phyloP scores from a whole-genome alignment of 176 grass and related monocot genomes.

The Saccharum officinarum region DNA sequence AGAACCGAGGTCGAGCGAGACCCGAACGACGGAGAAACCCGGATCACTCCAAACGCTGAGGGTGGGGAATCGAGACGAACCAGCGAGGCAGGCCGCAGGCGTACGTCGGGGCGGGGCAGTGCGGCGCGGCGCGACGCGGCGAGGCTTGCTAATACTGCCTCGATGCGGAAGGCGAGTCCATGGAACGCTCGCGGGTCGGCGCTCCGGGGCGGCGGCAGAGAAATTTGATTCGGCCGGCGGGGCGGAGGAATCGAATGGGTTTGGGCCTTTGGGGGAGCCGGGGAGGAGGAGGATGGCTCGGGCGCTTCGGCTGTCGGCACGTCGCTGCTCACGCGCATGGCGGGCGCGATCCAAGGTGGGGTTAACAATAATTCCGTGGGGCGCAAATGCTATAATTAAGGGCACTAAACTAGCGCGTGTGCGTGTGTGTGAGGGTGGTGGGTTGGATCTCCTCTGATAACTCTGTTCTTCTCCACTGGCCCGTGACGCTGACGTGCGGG shows the following conservation, averaged over 20 bases:
- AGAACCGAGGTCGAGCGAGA: background rate
- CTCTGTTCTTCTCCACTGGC: background rate
- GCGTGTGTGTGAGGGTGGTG: background rate
- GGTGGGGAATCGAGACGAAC: background rate
- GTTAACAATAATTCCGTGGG: slow-evolving; percentile 15
- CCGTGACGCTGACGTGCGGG: background rate
- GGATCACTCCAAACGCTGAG: background rate
- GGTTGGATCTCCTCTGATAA: too few relatives aligned
- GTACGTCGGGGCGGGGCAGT: background rate
- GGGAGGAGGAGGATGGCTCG: background rate
- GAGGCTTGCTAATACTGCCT: background rate
- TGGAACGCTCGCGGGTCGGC: background rate
- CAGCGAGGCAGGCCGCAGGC: slow-evolving; percentile 7
- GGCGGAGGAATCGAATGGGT: slow-evolving; percentile 27
- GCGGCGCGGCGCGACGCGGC: background rate
- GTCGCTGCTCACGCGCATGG: slow-evolving; percentile 27
- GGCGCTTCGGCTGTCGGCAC: background rate
- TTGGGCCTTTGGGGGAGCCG: too few relatives aligned
- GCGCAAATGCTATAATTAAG: slow-evolving; percentile 19
- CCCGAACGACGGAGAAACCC: background rate
- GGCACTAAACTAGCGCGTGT: background rate
- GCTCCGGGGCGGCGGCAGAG: background rate
- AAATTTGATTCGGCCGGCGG: background rate
- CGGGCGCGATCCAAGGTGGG: slow-evolving; percentile 42
- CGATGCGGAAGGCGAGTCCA: slow-evolving; percentile 4